phyloP scores from a whole-genome alignment of 208 protist genomes.

The Leishmania braziliensis region DNA sequence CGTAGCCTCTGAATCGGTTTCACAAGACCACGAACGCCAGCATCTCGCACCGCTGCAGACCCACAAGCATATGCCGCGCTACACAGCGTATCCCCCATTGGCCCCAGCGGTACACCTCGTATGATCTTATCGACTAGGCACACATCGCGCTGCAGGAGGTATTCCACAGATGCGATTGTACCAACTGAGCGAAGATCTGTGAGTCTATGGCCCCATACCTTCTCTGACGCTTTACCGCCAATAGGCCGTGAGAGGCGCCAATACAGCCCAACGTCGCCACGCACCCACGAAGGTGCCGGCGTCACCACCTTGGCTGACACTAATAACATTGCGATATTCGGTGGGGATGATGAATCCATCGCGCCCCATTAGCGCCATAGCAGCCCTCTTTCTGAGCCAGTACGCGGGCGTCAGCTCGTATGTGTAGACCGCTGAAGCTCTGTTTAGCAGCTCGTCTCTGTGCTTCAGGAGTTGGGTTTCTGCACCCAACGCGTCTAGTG shows the following conservation, averaged over 20 bases:
- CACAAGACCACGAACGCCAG: not conserved
- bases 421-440: not conserved
- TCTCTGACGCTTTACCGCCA: not conserved
- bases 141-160: not conserved
- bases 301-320: not conserved
- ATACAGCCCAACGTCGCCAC: not conserved
- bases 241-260: not conserved
- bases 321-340: not conserved
- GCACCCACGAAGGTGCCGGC: too few species aligned
- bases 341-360: not conserved
- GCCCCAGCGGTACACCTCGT: too few species aligned
- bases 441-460: not conserved
- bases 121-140: not conserved
- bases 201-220: not conserved
- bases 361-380: not conserved
- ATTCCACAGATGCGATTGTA: not conserved
- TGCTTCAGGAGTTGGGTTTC: not conserved
- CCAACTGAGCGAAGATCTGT: not conserved
- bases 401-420: not conserved
- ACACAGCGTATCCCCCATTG: too few species aligned
- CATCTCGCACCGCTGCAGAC: not conserved
- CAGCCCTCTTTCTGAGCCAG: not conserved
- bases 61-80: too few species aligned
- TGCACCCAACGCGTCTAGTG: not conserved
- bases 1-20: not conserved